Evolutionary conservation across 2,329 filamentous ascomycete genomes (phyloP).

Genomic region (Aspergillus sclerotialis): DNA sequence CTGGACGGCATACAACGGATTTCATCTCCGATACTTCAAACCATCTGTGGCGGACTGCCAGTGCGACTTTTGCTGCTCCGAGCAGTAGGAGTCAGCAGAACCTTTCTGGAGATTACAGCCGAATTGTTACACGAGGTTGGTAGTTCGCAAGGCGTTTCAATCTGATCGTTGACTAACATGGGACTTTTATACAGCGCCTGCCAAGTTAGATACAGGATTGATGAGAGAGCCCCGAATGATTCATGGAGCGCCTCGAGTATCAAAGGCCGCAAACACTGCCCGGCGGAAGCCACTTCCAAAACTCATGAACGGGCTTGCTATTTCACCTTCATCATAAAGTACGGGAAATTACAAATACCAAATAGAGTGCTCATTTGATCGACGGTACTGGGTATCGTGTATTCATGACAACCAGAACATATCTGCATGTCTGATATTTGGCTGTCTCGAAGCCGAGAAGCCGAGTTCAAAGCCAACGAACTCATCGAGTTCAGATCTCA

Average conservation of each 20-base stretch:
- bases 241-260: constrained; percentile 69
- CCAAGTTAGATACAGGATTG: constrained; percentile 73
- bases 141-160: constrained; percentile 7
- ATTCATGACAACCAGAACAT: too few relatives aligned
- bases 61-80: constrained; percentile 49
- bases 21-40: constrained; percentile 58
- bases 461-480: too few relatives aligned
- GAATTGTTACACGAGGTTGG: constrained; percentile 45
- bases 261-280: constrained; percentile 37
- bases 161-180: constrained; percentile 29
- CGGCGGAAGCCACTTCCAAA: constrained; percentile 37
- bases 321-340: constrained; percentile 23
- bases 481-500: too few relatives aligned
- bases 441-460: too few relatives aligned
- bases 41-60: constrained; percentile 58
- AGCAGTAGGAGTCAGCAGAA: constrained; percentile 41
- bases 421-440: too few relatives aligned
- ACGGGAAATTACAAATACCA: too few relatives aligned
- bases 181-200: constrained; percentile 59
- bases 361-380: constrained; percentile 11
- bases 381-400: constrained; percentile 7
- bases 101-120: constrained; percentile 45
- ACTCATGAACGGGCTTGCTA: constrained; percentile 34
- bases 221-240: constrained; percentile 92
- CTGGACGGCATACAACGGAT: constrained; percentile 41